phyloP scores from a whole-genome alignment of 176 grass and related monocot genomes.

The Oryza coarctata region DNA sequence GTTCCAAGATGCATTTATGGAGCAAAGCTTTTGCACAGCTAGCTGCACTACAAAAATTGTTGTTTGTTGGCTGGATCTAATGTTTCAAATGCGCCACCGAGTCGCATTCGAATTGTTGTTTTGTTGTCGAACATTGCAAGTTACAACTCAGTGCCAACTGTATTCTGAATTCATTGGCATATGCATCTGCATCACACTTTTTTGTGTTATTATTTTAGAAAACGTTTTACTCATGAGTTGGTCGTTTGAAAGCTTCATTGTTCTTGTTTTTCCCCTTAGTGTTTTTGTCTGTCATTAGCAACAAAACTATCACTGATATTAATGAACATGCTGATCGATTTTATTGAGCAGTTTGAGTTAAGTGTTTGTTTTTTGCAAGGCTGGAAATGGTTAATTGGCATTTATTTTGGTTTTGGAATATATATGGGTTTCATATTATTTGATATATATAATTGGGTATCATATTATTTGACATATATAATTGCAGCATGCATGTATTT shows the following conservation, averaged over 20 bases:
- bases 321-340: neutral
- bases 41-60: neutral
- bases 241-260: neutral
- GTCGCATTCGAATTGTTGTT: constrained; percentile 5
- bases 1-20: constrained; percentile 12
- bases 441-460: neutral
- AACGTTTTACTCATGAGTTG: neutral
- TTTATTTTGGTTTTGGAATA: neutral
- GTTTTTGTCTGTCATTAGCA: neutral
- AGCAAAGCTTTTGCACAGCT: neutral
- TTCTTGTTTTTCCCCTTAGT: neutral
- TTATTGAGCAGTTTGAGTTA: neutral
- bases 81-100: neutral
- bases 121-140: neutral
- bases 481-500: neutral
- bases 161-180: neutral
- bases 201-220: neutral
- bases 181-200: neutral
- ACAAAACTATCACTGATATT: neutral
- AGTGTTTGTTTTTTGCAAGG: too few species aligned
- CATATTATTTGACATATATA: neutral
- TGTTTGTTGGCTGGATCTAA: neutral
- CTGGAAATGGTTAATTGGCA: neutral
- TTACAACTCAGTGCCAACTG: constrained; percentile 27
- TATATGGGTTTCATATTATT: neutral